These are phyloP conservation scores for Ophiocordyceps unilateralis DNA, from an alignment of 2,329 filamentous ascomycete genomes.

Conservation along the genomic window DNA sequence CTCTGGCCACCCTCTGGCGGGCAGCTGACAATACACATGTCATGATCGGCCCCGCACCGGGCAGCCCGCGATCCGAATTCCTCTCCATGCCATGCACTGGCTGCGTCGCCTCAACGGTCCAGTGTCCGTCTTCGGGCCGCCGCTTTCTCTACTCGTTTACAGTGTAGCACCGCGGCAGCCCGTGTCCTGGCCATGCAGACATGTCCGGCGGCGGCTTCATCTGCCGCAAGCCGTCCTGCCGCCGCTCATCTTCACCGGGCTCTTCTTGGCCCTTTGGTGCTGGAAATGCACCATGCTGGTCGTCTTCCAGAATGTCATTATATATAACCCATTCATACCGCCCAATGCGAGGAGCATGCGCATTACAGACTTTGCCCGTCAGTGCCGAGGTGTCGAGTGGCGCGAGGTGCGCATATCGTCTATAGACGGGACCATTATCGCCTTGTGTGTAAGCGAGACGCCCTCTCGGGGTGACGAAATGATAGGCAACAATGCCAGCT, in stretches of 20 bases:
- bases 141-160: not conserved
- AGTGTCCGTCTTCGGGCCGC: too few species aligned
- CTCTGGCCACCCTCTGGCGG: not conserved
- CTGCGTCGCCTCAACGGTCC: not conserved
- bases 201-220: slow-evolving; percentile 8
- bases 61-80: too few species aligned
- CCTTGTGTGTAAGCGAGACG: slow-evolving; percentile 36
- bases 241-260: slow-evolving; percentile 46
- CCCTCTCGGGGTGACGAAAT: not conserved
- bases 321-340: slow-evolving; percentile 63
- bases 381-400: slow-evolving; percentile 49
- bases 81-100: not conserved
- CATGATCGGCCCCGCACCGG: not conserved
- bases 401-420: slow-evolving; percentile 42
- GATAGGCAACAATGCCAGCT: not conserved
- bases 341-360: slow-evolving; percentile 52
- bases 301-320: slow-evolving; percentile 63
- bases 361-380: slow-evolving; percentile 42
- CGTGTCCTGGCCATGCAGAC: not conserved
- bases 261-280: slow-evolving; percentile 46
- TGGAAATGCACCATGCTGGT: slow-evolving; percentile 60
- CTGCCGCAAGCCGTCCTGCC: slow-evolving; percentile 34
- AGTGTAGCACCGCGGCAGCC: not conserved
- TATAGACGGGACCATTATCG: slow-evolving; percentile 47
- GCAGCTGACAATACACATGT: not conserved